Evolutionary conservation across 148 eudicot genomes (phyloP).

Genomic region (Dysphania ambrosioides): DNA sequence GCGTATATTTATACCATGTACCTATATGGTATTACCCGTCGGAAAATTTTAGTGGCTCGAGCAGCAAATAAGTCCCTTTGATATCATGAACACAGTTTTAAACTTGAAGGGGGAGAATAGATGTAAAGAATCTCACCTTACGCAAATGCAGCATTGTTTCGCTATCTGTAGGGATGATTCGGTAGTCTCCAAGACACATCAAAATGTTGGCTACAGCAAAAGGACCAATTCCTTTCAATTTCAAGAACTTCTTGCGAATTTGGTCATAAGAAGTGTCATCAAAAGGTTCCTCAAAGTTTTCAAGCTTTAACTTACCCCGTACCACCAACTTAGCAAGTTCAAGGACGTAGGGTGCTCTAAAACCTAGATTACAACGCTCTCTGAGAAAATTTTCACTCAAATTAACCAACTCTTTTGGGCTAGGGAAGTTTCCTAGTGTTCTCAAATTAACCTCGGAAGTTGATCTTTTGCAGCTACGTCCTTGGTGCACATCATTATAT

Average conservation of each 20-base stretch:
- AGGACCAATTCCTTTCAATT: slow-evolving; percentile 38
- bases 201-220: slow-evolving; percentile 37
- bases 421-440: slow-evolving; percentile 31
- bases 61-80: neutral
- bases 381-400: slow-evolving; percentile 8
- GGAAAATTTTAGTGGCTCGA: neutral
- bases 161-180: slow-evolving; percentile 36
- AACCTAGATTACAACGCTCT: slow-evolving; percentile 34
- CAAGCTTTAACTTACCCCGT: slow-evolving; percentile 19
- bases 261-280: neutral
- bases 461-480: slow-evolving; percentile 8
- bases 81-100: no score
- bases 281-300: slow-evolving; percentile 7
- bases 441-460: neutral
- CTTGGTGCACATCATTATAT: neutral
- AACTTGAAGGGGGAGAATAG: neutral
- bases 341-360: slow-evolving; percentile 30
- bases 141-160: slow-evolving; percentile 42
- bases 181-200: slow-evolving; percentile 49
- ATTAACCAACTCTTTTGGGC: slow-evolving; percentile 16
- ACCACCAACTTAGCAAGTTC: slow-evolving; percentile 21
- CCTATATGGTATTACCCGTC: neutral
- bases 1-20: slow-evolving; percentile 24
- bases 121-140: slow-evolving; percentile 18
- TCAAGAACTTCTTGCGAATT: slow-evolving; percentile 2